Evolutionary conservation across 306 rosid species (phyloP), one percentile per base, ranked within the genome.

Genomic region (Herpetospermum pedunculosum): DNA sequence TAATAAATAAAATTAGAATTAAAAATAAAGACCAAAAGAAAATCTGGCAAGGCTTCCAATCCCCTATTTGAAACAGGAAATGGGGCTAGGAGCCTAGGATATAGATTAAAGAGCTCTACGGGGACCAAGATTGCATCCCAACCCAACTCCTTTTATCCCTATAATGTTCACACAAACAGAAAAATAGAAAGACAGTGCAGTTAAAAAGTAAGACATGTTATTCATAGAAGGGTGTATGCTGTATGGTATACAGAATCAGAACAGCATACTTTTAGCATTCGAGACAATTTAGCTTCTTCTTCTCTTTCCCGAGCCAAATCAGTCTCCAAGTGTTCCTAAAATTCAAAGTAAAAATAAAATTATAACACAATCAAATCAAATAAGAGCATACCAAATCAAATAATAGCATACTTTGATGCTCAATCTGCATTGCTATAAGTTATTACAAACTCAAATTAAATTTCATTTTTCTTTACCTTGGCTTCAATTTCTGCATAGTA

Each of bases 401-500:
- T 3, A 69, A 69, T 21, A 14, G 40, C 73, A 26, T 8, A 3
- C 16, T 25, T 28, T 7, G 35, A 69, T 16, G 18, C 8, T 15
- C 72, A 29, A 43, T 48, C 13, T 8, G 14, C 37, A 46, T 16
- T 26, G 12, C 74, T 21, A 47, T 18, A 50, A 5, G 18, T 74
- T 57, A 10, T 63, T 11, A 34, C 60, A 64, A 32, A 47, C n/a
- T 34, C 35, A 67, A 44, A 76, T 78, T 38, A 68, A n/a, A 70
- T 38, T 71, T 50, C 5, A 15, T n/a, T 76, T 55, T 48, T 76
- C 57, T 46, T 75, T 82, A 93, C 98, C 98, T 94, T 94, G 16
- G 95, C 96, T 84, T 94, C 98, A 78, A 94, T 94, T 91, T 91
- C 97, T 70, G 98, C 98, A 83, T 89, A 94, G 82, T 94, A 91